A percentile compares a stretch with the other conserved stretches of the same genome.
Evolutionary conservation across 805 yeast genomes (phyloP).

Genomic region (Yamadazyma sp.): DNA sequence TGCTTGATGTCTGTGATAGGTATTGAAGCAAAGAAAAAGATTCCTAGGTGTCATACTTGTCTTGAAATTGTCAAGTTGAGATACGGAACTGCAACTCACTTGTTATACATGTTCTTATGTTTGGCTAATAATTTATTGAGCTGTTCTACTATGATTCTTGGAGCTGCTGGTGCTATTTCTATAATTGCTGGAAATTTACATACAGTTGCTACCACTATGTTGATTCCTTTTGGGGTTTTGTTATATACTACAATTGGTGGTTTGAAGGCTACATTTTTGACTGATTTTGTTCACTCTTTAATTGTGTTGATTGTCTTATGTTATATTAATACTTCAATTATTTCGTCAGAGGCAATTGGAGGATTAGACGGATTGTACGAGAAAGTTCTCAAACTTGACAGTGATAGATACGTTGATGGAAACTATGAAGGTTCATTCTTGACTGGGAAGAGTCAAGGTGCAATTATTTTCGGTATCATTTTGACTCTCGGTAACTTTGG

Average conservation of each 20-base stretch:
- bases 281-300: constrained; percentile 41
- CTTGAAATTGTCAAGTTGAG: constrained; percentile 29
- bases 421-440: constrained; percentile 34
- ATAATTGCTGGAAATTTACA: constrained; percentile 28
- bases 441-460: constrained; percentile 38
- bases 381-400: constrained; percentile 18
- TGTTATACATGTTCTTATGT: constrained; percentile 25
- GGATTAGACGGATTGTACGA: constrained; percentile 30
- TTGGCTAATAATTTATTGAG: constrained; percentile 26
- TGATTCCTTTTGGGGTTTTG: constrained; percentile 39
- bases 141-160: constrained; percentile 28
- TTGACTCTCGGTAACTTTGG: constrained; percentile 38
- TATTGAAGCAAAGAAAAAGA: constrained; percentile 27
- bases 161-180: constrained; percentile 28
- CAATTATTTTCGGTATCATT: constrained; percentile 34
- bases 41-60: constrained; percentile 30
- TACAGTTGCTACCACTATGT: constrained; percentile 27
- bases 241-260: constrained; percentile 53
- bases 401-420: constrained; percentile 28
- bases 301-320: constrained; percentile 26
- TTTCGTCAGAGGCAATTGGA: constrained; percentile 25
- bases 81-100: constrained; percentile 25
- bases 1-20: constrained; percentile 26
- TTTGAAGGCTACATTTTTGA: constrained; percentile 49
- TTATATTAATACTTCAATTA: constrained; percentile 26